Percentiles rank a stretch among this genome's conserved stretches.
phyloP scores from a whole-genome alignment of 805 yeast species.

The Myxozyma mucilagina region DNA sequence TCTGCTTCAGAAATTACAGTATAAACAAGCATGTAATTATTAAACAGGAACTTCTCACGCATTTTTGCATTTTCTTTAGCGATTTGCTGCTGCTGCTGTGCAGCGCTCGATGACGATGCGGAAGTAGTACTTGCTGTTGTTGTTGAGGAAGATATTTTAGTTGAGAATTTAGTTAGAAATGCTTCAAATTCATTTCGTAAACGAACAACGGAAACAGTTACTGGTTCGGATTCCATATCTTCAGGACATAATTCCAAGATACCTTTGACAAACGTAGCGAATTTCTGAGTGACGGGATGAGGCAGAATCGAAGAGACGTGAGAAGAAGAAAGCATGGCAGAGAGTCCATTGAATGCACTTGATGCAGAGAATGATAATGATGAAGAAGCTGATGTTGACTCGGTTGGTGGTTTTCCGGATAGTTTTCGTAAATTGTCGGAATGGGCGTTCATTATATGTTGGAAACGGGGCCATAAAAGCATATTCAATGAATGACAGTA shows the following conservation, averaged over 20 bases:
- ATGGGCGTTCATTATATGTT: constrained; percentile 71
- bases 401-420: constrained; percentile 15
- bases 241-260: constrained; percentile 55
- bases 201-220: constrained; percentile 65
- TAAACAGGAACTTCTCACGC: constrained; percentile 69
- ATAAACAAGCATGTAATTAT: constrained; percentile 65
- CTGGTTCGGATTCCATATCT: constrained; percentile 60
- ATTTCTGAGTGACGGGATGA: constrained; percentile 72
- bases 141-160: constrained; percentile 30
- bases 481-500: constrained; percentile 67
- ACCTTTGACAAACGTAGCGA: constrained; percentile 70
- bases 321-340: constrained; percentile 12
- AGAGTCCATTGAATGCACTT: not conserved
- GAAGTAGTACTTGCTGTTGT: no score
- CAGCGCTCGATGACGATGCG: constrained; percentile 32
- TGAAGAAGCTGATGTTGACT: constrained; percentile 1
- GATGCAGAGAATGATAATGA: not conserved
- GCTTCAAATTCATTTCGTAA: constrained; percentile 79
- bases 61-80: constrained; percentile 41
- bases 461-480: constrained; percentile 83
- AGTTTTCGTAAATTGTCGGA: constrained; percentile 63
- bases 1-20: constrained; percentile 53
- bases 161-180: constrained; percentile 61
- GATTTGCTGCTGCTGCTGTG: not conserved
- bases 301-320: constrained; percentile 45